A percentile compares a stretch with the other conserved stretches of the same genome.
These are phyloP conservation scores for Aquilaria sinensis DNA, from an alignment of 345 rosid genomes.

Conservation along the genomic window DNA sequence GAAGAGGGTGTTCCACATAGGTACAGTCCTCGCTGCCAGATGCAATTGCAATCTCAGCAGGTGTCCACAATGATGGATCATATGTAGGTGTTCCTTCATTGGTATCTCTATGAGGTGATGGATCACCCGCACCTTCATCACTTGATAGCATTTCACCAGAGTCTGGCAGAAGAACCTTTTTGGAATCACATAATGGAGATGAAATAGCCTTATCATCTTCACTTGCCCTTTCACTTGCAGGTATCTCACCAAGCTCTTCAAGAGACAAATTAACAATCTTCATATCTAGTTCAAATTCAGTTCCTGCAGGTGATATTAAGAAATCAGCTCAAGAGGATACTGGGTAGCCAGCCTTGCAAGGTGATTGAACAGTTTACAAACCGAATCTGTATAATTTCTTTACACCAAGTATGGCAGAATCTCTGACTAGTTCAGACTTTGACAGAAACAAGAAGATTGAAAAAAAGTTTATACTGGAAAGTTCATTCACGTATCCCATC, in stretches of 20 bases:
- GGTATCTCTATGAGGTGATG: slow-evolving; percentile 27
- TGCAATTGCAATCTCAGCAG: slow-evolving; percentile 77
- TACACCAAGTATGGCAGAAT: too few relatives aligned
- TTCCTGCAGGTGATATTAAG: slow-evolving; percentile 21
- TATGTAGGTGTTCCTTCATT: slow-evolving; percentile 28
- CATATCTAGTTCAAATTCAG: slow-evolving; percentile 28
- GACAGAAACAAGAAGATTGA: too few relatives aligned
- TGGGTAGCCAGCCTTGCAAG: slow-evolving; percentile 16
- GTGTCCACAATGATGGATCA: slow-evolving; percentile 75
- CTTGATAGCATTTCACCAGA: slow-evolving; percentile 11
- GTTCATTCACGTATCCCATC: background rate
- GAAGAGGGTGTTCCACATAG: slow-evolving; percentile 55
- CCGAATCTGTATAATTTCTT: too few relatives aligned
- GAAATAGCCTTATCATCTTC: slow-evolving; percentile 50
- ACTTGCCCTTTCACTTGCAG: slow-evolving; percentile 24
- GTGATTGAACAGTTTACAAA: slow-evolving; percentile 2
- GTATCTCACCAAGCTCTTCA: slow-evolving; percentile 25
- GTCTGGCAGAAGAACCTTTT: slow-evolving; percentile 18
- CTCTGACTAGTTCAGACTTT: too few relatives aligned
- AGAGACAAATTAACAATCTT: slow-evolving; percentile 31
- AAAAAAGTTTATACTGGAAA: too few relatives aligned
- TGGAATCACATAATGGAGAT: slow-evolving; percentile 35
- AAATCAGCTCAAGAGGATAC: slow-evolving; percentile 15
- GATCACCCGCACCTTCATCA: slow-evolving; percentile 23
- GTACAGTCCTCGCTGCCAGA: slow-evolving; percentile 58